Evolutionary conservation across 2,329 filamentous ascomycete species (phyloP).

Genomic region (Scopulariopsis brevicaulis): DNA sequence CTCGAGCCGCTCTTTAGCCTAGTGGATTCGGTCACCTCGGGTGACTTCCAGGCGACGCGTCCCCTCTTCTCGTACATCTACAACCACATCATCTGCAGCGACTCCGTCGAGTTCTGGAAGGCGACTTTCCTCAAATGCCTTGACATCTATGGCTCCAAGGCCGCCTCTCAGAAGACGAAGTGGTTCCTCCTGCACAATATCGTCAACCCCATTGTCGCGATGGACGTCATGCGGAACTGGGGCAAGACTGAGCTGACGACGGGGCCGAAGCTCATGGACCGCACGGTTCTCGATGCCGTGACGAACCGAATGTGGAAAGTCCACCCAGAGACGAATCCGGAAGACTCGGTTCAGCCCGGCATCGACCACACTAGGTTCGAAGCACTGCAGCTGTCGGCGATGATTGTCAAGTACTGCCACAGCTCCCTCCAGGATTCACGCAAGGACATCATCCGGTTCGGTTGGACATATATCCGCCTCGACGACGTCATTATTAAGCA

Average conservation of each 20-base stretch:
- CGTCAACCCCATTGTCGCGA: constrained; percentile 91
- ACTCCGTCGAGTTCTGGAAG: constrained; percentile 79
- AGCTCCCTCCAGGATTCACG: constrained; percentile 78
- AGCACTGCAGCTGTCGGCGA: constrained; percentile 83
- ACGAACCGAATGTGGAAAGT: constrained; percentile 92
- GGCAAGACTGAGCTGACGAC: constrained; percentile 42
- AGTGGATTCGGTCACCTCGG: constrained; percentile 72
- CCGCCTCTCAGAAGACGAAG: constrained; percentile 78
- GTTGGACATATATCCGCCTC: constrained; percentile 96
- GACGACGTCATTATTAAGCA: constrained; percentile 99
- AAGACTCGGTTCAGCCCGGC: constrained; percentile 73
- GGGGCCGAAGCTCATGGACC: constrained; percentile 69
- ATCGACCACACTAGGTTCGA: constrained; percentile 97
- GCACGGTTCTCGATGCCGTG: constrained; percentile 76
- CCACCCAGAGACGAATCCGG: constrained; percentile 67
- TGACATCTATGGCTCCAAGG: constrained; percentile 72
- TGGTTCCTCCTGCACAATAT: constrained; percentile 85
- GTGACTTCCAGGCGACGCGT: constrained; percentile 69
- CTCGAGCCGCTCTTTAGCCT: constrained; percentile 76
- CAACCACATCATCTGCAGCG: constrained; percentile 67
- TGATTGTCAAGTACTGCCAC: constrained; percentile 92
- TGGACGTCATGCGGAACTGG: constrained; percentile 86
- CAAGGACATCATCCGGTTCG: constrained; percentile 98
- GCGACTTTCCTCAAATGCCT: constrained; percentile 74
- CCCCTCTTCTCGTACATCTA: constrained; percentile 76